Base-by-base conservation (phyloP, 2,329 filamentous ascomycete species). In the Orbilia javanica region DNA sequence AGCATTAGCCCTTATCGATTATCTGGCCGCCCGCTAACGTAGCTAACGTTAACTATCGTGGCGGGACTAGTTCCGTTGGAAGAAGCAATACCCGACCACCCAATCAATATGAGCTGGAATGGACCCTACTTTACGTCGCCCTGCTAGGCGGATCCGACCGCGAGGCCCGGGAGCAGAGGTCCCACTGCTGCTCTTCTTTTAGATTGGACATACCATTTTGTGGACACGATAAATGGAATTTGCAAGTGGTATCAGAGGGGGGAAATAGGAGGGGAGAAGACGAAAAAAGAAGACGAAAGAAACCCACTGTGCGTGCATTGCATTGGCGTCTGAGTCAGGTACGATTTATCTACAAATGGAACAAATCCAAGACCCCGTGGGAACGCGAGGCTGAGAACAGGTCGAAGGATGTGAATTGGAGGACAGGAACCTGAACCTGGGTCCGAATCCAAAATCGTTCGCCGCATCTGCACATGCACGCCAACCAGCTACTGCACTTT, bases 401-500 rank as follows among this genome's bases (percentile, higher is more conserved):
- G n/a, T n/a, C n/a, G n/a, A n/a, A 15, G 50, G 8, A 27, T 29
- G 0, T 20, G 18, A 20, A 44, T 8, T 20, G 18, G 15, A n/a
- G n/a, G n/a, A 18, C 18, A 39, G 11, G 36, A 39, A 15, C 36
- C 36, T 20, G n/a, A 44, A 44, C 39, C 39, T 44, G 39, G 39
- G 5, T 44, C 39, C 34, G 34, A 36, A 44, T 44, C 20, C 42
- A 20, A 44, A 10, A 18, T 6, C 42, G 42, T 57, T 57, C 52
- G 52, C 31, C 18, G 34, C 55, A 42, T n/a, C 34, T 42, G 55
- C 55, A 60, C 42, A 44, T 60, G 55, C 55, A 60, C 0, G 55
- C 55, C 55, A 27, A 42, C 42, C 18, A 42, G 55, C 55, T 60
- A 39, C 55, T 60, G 55, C 55, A 27, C 55, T 60, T 60, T 60